These are phyloP conservation scores for Rhizophora mangle DNA, from an alignment of 345 rosid genomes.

Conservation along the genomic window DNA sequence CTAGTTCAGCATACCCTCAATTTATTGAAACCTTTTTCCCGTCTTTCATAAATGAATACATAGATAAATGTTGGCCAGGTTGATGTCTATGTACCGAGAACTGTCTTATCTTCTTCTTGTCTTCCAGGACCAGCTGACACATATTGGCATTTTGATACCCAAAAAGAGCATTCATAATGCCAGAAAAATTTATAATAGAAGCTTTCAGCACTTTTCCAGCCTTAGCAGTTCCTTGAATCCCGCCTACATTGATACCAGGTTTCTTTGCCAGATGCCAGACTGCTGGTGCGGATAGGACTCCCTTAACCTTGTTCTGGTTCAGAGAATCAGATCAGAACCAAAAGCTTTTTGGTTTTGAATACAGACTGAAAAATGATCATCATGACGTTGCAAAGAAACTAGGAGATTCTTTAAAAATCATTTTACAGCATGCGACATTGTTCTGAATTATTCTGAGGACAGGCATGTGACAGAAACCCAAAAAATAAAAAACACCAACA, in stretches of 20 bases:
- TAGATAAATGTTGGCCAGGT: too few species aligned
- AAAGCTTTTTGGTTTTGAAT: constrained; percentile 17
- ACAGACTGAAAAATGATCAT: not conserved
- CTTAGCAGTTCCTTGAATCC: constrained; percentile 59
- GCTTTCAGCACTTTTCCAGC: constrained; percentile 68
- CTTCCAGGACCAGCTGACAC: constrained; percentile 24
- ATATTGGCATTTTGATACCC: constrained; percentile 13
- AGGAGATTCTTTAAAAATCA: constrained; percentile 46
- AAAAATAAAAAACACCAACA: constrained; percentile 5
- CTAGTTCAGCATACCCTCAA: too few species aligned
- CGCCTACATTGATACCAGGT: constrained; percentile 55
- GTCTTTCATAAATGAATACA: too few species aligned
- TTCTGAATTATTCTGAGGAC: not conserved
- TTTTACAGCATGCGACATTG: constrained; percentile 66
- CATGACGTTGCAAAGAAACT: not conserved
- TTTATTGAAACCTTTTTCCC: too few species aligned
- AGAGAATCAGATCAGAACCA: constrained; percentile 19
- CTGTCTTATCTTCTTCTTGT: constrained; percentile 45
- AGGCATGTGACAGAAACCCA: not conserved
- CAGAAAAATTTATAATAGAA: constrained; percentile 29
- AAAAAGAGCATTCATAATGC: constrained; percentile 19
- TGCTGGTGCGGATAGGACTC: constrained; percentile 64
- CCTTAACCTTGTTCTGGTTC: constrained; percentile 26
- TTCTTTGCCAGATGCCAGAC: constrained; percentile 75
- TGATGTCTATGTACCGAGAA: constrained; percentile 49